Conservation (phyloP, 768 basidiomycete genomes). For the Lactarius deliciosus region DNA sequence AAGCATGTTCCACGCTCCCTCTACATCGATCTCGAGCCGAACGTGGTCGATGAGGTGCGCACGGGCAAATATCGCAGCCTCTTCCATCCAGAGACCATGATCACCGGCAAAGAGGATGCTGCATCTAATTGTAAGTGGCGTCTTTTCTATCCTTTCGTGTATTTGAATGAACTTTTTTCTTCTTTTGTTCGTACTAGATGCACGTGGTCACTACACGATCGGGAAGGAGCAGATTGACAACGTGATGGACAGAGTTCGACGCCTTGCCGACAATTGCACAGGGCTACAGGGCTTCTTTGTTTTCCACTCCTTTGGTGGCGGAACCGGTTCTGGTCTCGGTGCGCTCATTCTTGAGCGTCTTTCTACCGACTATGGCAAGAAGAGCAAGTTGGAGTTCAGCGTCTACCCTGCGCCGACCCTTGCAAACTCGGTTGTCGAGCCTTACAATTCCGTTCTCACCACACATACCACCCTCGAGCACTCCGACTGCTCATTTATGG, state of each 20-base stretch:
- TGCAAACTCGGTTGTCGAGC: slow-evolving; percentile 96
- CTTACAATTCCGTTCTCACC: slow-evolving; percentile 97
- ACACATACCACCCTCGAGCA: slow-evolving; percentile 99
- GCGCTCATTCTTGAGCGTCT: slow-evolving; percentile 96
- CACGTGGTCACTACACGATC: slow-evolving; percentile 98
- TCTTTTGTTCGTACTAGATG: slow-evolving; percentile 56
- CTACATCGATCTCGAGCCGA: slow-evolving; percentile 96
- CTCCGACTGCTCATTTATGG: slow-evolving; percentile 99
- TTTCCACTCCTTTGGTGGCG: slow-evolving; percentile 99
- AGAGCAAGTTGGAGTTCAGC: slow-evolving; percentile 97
- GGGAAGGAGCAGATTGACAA: slow-evolving; percentile 98
- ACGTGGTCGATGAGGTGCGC: slow-evolving; percentile 96
- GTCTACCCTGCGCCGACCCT: slow-evolving; percentile 95
- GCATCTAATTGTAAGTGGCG: slow-evolving; percentile 89
- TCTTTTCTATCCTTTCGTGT: not conserved
- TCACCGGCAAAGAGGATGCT: slow-evolving; percentile 99
- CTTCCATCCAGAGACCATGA: slow-evolving; percentile 98
- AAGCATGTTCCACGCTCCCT: slow-evolving; percentile 98
- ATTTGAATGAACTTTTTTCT: not conserved
- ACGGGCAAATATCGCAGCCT: slow-evolving; percentile 94
- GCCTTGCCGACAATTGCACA: slow-evolving; percentile 95
- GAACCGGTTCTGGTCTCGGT: slow-evolving; percentile 99
- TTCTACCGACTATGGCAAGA: slow-evolving; percentile 98
- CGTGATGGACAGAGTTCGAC: slow-evolving; percentile 96
- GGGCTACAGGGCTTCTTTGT: slow-evolving; percentile 99